A percentile compares a stretch with the other conserved stretches of the same genome.
phyloP scores from a whole-genome alignment of 805 yeast genomes.

The Hanseniaspora mollemarum region DNA sequence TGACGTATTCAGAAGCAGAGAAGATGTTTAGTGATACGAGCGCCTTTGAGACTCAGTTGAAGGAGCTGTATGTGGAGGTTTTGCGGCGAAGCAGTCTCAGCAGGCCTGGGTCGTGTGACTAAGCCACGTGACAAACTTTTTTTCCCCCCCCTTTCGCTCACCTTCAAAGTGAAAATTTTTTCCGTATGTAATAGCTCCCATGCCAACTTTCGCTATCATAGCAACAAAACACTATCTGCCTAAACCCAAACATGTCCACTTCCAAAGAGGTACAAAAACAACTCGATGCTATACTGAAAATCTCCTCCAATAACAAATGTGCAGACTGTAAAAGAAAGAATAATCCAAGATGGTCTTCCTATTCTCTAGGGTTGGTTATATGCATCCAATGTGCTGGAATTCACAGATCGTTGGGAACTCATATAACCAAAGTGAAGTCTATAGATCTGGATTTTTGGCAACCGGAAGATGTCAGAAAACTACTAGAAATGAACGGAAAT shows the following conservation, averaged over 20 bases:
- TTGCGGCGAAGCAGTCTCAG: too few species aligned
- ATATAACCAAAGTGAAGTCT: slow-evolving; percentile 81
- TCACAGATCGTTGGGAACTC: slow-evolving; percentile 92
- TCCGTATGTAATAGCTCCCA: too few species aligned
- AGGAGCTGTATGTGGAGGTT: not conserved
- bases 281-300: slow-evolving; percentile 61
- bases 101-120: too few species aligned
- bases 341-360: slow-evolving; percentile 96
- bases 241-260: slow-evolving; percentile 11
- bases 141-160: too few species aligned
- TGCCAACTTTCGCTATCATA: not conserved
- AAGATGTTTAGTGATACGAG: not conserved
- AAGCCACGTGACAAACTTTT: not conserved
- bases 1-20: not conserved
- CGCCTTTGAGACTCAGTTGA: not conserved
- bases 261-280: slow-evolving; percentile 35
- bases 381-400: slow-evolving; percentile 95
- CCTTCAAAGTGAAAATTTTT: too few species aligned
- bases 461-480: slow-evolving; percentile 71
- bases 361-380: slow-evolving; percentile 86
- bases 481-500: slow-evolving; percentile 79
- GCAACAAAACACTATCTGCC: too few species aligned
- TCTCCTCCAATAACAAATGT: slow-evolving; percentile 65
- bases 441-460: slow-evolving; percentile 96
- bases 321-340: slow-evolving; percentile 84